Evolutionary conservation across 2,329 filamentous ascomycete species (phyloP), one percentile per base, ranked within the genome.

Genomic region (Exserohilum turcica): DNA sequence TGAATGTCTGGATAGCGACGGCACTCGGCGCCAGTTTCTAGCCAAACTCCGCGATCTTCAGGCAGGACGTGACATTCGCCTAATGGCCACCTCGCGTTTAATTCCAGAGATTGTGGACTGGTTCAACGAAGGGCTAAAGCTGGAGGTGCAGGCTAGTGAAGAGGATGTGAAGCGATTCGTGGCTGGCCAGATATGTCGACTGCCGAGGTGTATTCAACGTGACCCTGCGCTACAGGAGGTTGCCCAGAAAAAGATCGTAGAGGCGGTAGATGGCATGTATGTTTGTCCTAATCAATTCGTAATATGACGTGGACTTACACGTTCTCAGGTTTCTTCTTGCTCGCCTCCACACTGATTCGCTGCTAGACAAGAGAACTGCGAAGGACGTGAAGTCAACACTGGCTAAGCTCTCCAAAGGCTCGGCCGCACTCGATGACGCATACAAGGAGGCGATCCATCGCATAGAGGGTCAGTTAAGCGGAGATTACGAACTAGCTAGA

Each of bases 391-490:
- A 48, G 16, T 21, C 31, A 27, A 51, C 50, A 3, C 27, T 63
- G n/a, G 19, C 24, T 6, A 55, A 45, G 12, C 40, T 60, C 2
- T 16, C 57, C 0, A 48, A 36, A n/a, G 57, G 53, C 19, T 33
- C 43, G 6, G 33, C 32, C 10, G 48, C 49, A 18, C 40, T 53
- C 15, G 48, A 59, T 32, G 16, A 32, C 12, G 54, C 57, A 9
- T 64, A 61, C 40, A 18, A 46, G 1, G 48, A 55, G 10, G 59
- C 57, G 1, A 36, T 60, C 18, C 18, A 54, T 3, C 66, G 78
- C 15, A 79, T 83, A 21, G 39, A 74, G n/a, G 52, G 59, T 0
- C 79, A 82, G 42, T 9, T 57, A 0, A 1, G 45, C 1, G 73
- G 71, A 5, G 57, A 70, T 7, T 33, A 36, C 16, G 52, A 71